These are phyloP conservation scores for Madurella fahalii DNA, from an alignment of 2,329 filamentous ascomycete genomes.

Conservation along the genomic window DNA sequence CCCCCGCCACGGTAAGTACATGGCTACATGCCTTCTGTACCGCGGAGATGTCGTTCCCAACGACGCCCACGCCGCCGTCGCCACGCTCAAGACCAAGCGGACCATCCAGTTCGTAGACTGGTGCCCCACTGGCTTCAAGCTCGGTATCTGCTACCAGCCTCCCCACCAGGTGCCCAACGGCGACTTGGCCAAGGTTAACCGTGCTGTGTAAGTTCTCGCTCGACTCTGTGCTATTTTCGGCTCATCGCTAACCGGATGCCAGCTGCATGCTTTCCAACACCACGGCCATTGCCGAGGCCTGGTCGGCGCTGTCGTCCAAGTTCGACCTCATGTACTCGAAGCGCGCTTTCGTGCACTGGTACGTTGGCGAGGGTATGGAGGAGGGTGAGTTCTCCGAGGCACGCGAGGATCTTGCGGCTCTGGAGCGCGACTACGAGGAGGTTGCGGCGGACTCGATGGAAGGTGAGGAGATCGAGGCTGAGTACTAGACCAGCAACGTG, in stretches of 20 bases:
- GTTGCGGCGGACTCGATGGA: slow-evolving; percentile 92
- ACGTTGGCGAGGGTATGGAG: slow-evolving; percentile 99
- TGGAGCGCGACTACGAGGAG: slow-evolving; percentile 98
- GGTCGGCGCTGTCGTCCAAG: slow-evolving; percentile 93
- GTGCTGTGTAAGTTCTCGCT: slow-evolving; percentile 74
- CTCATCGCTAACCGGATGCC: slow-evolving; percentile 25
- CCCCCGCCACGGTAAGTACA: slow-evolving; percentile 98
- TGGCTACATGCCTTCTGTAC: slow-evolving; percentile 97
- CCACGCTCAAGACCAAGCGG: slow-evolving; percentile 97
- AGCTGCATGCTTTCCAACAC: slow-evolving; percentile 99
- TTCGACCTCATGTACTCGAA: slow-evolving; percentile 99
- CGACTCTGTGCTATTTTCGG: slow-evolving; percentile 1
- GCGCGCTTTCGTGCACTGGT: slow-evolving; percentile 99
- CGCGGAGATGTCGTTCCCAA: slow-evolving; percentile 97
- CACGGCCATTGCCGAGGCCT: slow-evolving; percentile 96
- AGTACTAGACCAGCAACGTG: slow-evolving; percentile 64
- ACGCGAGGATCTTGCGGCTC: slow-evolving; percentile 93
- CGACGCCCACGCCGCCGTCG: slow-evolving; percentile 87
- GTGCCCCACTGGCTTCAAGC: slow-evolving; percentile 99
- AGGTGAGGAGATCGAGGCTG: slow-evolving; percentile 81
- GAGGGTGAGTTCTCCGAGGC: slow-evolving; percentile 99
- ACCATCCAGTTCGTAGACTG: slow-evolving; percentile 99
- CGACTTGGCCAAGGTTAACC: slow-evolving; percentile 95
- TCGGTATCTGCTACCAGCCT: slow-evolving; percentile 99
- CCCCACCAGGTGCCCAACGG: slow-evolving; percentile 94